Evolutionary conservation across 495 filamentous ascomycete species (phyloP), one percentile per base, ranked within the genome.

Genomic region (Bacidia rubella): DNA sequence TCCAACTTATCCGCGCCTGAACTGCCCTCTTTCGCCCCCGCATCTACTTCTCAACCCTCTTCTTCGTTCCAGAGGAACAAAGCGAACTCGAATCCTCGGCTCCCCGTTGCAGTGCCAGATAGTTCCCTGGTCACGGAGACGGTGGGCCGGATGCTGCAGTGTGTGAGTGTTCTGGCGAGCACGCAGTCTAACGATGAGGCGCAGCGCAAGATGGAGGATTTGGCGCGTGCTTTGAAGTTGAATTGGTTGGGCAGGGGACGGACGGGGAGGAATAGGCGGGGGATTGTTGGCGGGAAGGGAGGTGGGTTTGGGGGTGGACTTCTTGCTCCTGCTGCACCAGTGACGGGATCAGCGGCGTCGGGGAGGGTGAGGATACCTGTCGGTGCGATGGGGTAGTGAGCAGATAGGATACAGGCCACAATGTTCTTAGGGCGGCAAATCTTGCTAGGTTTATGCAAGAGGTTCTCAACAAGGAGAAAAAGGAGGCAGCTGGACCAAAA

Each of bases 91-190:
- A 52, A 68, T 69, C 53, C 65, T 68, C 52, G 70, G 66, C 19
- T 52, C 59, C 25, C 64, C 54, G n/a, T n/a, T 40, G 56, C 50
- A 32, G 57, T 64, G 7, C 60, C 68, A 0, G 86, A 89, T 59
- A 80, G 79, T n/a, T 86, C 88, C 22, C 82, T 90, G 54, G 76
- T 95, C 23, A 96, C 92, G 12, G 89, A 96, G 54, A 94, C 87
- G 50, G 90, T 95, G 9, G 92, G 87, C 1, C 75, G 93, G 52
- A 93, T 98, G 89, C 75, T 98, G 55, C 92, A 98, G 68, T 98
- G 93, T 63, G 82, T 98, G 65, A 86, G 81, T 59, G 90, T 98
- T 10, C 71, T 97, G 1, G 83, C 86, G 10, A 82, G 81, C 57
- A 77, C 93, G 11, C 81, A 83, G 61, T 78, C 70, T 1, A 73